Conservation (phyloP, 1,139 yeast genomes). For the Scheffersomyces parashehatae region DNA sequence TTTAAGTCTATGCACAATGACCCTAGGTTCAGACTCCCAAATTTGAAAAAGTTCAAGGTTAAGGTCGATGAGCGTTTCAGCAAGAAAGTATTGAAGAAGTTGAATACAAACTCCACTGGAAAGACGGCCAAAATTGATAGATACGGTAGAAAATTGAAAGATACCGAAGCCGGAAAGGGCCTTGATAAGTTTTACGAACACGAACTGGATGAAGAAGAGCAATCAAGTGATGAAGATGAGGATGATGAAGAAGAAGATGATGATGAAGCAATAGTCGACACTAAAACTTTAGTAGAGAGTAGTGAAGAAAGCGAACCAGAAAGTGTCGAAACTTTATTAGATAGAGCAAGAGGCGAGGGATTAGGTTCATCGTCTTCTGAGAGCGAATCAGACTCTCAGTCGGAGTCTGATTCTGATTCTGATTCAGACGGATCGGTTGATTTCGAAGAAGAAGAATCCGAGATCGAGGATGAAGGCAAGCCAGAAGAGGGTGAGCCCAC, state of each 20-base stretch:
- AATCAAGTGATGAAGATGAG: constrained; percentile 17
- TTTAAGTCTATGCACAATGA: constrained; percentile 81
- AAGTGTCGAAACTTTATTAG: constrained; percentile 35
- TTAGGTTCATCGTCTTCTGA: constrained; percentile 25
- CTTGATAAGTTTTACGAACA: constrained; percentile 68
- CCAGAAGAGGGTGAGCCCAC: constrained; percentile 90
- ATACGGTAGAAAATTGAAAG: constrained; percentile 74
- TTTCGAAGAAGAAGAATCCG: constrained; percentile 47
- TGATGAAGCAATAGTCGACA: constrained; percentile 24
- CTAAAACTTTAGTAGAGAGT: constrained; percentile 16
- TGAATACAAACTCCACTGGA: constrained; percentile 50
- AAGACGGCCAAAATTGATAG: constrained; percentile 70
- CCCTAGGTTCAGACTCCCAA: constrained; percentile 83
- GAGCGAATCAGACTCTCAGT: constrained; percentile 20
- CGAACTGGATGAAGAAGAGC: constrained; percentile 29
- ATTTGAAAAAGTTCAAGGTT: constrained; percentile 67
- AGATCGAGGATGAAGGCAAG: constrained; percentile 56
- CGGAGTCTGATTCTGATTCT: constrained; percentile 32
- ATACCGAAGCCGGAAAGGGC: constrained; percentile 38
- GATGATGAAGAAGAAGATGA: constrained; percentile 18
- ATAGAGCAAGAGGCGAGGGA: constrained; percentile 72
- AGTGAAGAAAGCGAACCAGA: constrained; percentile 20
- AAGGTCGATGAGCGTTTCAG: constrained; percentile 86
- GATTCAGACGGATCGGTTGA: constrained; percentile 25
- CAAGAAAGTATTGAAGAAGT: constrained; percentile 63